Conservation (phyloP, 2,329 filamentous ascomycete species). For the Epichloe gansuensis region DNA sequence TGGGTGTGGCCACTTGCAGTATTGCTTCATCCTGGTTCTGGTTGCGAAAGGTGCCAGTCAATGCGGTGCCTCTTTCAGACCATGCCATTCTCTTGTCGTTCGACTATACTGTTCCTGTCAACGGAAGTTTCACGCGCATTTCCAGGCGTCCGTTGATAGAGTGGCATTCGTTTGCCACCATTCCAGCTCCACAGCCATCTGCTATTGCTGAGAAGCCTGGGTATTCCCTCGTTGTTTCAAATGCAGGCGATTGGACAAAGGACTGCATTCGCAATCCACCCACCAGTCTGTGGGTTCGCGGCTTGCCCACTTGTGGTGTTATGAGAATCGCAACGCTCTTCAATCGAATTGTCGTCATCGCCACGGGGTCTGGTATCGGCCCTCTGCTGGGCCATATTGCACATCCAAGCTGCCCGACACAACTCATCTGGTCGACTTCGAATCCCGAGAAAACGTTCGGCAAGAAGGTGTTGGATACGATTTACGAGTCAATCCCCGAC, state of each 20-base stretch:
- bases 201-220: constrained; percentile 23
- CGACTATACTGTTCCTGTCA: constrained; percentile 45
- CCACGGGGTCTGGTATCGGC: constrained; percentile 63
- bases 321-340: constrained; percentile 57
- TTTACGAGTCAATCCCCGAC: constrained; percentile 44
- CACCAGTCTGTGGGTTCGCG: constrained; percentile 53
- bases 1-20: constrained; percentile 49
- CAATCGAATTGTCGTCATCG: constrained; percentile 51
- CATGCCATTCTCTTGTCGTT: constrained; percentile 65
- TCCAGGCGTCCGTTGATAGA: constrained; percentile 53
- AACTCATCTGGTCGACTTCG: constrained; percentile 59
- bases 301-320: constrained; percentile 54
- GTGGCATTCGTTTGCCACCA: constrained; percentile 67
- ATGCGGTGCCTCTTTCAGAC: constrained; percentile 53
- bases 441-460: constrained; percentile 53
- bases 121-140: constrained; percentile 37
- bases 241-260: constrained; percentile 64
- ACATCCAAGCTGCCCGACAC: constrained; percentile 34
- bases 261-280: constrained; percentile 50
- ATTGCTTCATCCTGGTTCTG: constrained; percentile 63
- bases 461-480: constrained; percentile 37
- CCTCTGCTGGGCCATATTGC: constrained; percentile 51
- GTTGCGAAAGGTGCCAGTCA: constrained; percentile 55
- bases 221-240: constrained; percentile 59
- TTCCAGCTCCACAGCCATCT: constrained; percentile 40